Evolutionary conservation across 352 stramenopile species (phyloP).

Genomic region (Phytophthora podocarpi): DNA sequence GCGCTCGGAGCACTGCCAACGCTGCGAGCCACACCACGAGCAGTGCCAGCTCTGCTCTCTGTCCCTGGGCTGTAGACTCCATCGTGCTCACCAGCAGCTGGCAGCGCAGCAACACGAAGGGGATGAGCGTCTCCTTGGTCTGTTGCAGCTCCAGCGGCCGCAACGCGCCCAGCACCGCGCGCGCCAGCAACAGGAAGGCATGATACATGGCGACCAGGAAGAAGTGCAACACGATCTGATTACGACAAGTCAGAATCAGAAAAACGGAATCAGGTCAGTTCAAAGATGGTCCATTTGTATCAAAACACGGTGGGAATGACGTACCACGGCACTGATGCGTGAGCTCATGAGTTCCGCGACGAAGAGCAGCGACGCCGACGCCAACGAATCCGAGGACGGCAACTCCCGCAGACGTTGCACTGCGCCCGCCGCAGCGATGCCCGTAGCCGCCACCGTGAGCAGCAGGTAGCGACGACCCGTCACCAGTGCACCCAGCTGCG

Average conservation of each 20-base stretch:
- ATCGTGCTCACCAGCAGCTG: conserved; percentile 77
- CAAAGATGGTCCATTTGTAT: conserved; percentile 20
- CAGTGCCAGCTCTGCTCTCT: conserved; percentile 44
- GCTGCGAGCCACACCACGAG: conserved; percentile 73
- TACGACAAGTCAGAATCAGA: background rate
- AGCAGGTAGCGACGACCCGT: conserved; percentile 66
- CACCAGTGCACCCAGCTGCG: conserved; percentile 47
- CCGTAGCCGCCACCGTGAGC: conserved; percentile 62
- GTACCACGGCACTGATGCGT: conserved; percentile 60
- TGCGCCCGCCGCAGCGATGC: conserved; percentile 52
- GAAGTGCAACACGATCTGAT: conserved; percentile 74
- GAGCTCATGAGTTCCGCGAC: conserved; percentile 54
- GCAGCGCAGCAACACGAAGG: conserved; percentile 76
- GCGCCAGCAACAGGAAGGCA: conserved; percentile 57
- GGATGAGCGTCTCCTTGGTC: conserved; percentile 82
- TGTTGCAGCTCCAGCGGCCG: conserved; percentile 68
- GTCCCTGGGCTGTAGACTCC: conserved; percentile 32
- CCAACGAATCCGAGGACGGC: conserved; percentile 10
- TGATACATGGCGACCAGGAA: conserved; percentile 76
- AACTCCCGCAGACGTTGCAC: conserved; percentile 43
- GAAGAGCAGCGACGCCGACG: conserved; percentile 31
- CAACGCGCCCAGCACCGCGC: conserved; percentile 49
- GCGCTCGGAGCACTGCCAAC: conserved; percentile 61
- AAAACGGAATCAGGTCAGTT: conserved; percentile 5
- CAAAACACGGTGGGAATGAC: conserved; percentile 16